Base-by-base conservation (phyloP, 2,329 filamentous ascomycete species). In the Epichloe brachyelytri region DNA sequence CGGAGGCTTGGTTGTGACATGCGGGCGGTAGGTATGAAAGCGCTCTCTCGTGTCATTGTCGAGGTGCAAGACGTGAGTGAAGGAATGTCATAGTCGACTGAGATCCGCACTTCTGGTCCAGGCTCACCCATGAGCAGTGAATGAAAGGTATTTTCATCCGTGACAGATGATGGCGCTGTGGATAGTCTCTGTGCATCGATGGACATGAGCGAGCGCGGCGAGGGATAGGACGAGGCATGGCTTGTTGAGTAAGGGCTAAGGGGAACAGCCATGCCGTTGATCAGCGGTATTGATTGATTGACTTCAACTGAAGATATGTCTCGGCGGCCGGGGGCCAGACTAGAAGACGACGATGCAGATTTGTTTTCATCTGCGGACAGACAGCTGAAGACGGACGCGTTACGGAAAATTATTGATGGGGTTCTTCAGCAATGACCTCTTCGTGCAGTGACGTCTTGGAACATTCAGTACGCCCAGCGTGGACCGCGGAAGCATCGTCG, bases 11-110 rank as follows among this genome's bases (percentile, higher is more conserved):
- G 65, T 45, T 74, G 72, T 7, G 73, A 72, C 54, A 76, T 71
- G 36, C 75, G 71, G 55, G 71, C 59, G 65, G 66, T 64, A 49
- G 71, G 60, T 1, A 65, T 58, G 43, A 75, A 74, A 37, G 71
- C 71, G 58, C 84, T 86, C 57, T 86, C 82, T 44, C 80, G 77
- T 6, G 83, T 85, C 78, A 84, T 87, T 10, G 84, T 88, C 10
- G 86, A 89, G 57, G 84, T 82, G 61, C 83, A 88, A 61, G 84
- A 88, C 1, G 84, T 86, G 56, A 77, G 67, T 2, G 86, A 89
- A 3, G 86, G 85, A 14, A 87, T 80, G 57, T 87, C 85, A 43
- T 68, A 68, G 55, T 86, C 83, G 34, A 82, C 74, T 0, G 86
- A 90, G 37, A 85, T 77, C 45, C 85, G 80, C 6, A 81, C 70